A percentile compares a stretch with the other conserved stretches of the same genome.
Evolutionary conservation across 495 filamentous ascomycete species (phyloP).

Genomic region (Lepraria neglecta): DNA sequence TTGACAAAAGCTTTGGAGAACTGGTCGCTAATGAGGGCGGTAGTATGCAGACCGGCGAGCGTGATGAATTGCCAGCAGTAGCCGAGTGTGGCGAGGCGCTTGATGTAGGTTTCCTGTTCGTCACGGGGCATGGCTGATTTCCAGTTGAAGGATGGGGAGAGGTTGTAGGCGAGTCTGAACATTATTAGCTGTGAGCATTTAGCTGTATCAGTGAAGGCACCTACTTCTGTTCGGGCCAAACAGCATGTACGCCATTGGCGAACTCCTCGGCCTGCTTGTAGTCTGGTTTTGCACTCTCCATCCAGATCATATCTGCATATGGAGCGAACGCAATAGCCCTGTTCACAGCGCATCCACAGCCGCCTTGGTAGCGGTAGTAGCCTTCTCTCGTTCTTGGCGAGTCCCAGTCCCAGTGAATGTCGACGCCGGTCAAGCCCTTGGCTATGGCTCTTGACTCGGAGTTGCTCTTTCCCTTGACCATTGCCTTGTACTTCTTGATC

Average conservation of each 20-base stretch:
- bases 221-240: conserved; percentile 94
- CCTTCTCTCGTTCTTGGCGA: conserved; percentile 84
- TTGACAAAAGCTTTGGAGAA: conserved; percentile 78
- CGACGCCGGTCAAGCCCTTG: conserved; percentile 69
- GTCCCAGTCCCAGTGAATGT: conserved; percentile 93
- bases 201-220: conserved; percentile 28
- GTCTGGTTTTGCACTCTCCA: conserved; percentile 96
- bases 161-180: conserved; percentile 82
- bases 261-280: conserved; percentile 90
- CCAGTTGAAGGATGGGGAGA: conserved; percentile 99
- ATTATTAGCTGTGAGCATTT: neutral
- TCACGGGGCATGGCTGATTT: conserved; percentile 89
- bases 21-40: conserved; percentile 78
- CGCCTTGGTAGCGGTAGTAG: conserved; percentile 86
- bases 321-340: conserved; percentile 88
- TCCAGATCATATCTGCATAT: conserved; percentile 95
- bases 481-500: conserved; percentile 55
- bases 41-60: conserved; percentile 93
- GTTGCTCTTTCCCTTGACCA: conserved; percentile 78
- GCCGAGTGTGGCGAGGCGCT: conserved; percentile 74
- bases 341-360: conserved; percentile 87
- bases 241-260: conserved; percentile 85
- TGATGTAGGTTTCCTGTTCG: conserved; percentile 97
- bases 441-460: conserved; percentile 76
- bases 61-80: conserved; percentile 99